Evolutionary conservation across 371 early-diverging fungal genomes (phyloP).

Genomic region (Amoeboaphelidium occidentale): DNA sequence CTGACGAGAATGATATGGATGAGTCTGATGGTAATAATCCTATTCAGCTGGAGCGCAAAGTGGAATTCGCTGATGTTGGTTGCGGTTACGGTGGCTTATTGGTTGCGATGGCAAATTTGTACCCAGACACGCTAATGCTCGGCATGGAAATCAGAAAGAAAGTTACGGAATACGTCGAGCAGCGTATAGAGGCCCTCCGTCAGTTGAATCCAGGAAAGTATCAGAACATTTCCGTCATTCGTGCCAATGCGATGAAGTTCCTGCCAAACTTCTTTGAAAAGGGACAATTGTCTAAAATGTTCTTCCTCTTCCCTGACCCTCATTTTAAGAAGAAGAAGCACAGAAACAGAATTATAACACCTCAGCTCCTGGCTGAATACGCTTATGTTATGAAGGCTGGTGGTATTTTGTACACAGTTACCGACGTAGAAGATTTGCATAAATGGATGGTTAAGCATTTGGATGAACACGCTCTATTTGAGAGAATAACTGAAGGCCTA

Average conservation of each 20-base stretch:
- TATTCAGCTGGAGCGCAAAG: conserved; percentile 11
- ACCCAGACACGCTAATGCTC: conserved; percentile 68
- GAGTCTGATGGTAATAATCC: not conserved
- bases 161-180: conserved; percentile 79
- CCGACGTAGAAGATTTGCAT: conserved; percentile 79
- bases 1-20: not conserved
- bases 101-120: conserved; percentile 65
- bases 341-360: conserved; percentile 91
- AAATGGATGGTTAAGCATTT: conserved; percentile 89
- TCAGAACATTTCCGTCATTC: conserved; percentile 80
- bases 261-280: conserved; percentile 92
- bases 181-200: conserved; percentile 68
- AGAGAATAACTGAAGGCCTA: conserved; percentile 49
- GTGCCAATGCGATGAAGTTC: conserved; percentile 98
- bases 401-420: conserved; percentile 85
- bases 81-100: conserved; percentile 96
- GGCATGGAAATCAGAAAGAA: conserved; percentile 98
- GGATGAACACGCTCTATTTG: conserved; percentile 78
- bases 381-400: conserved; percentile 70
- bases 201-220: conserved; percentile 26
- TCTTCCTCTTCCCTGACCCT: conserved; percentile 96
- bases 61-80: conserved; percentile 96
- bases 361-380: conserved; percentile 72
- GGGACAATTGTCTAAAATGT: conserved; percentile 86
- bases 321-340: conserved; percentile 99